Percentiles rank a stretch among this genome's conserved stretches.
These are phyloP conservation scores for Thelephora ganbajun DNA, from an alignment of 768 basidiomycete species.

Conservation along the genomic window DNA sequence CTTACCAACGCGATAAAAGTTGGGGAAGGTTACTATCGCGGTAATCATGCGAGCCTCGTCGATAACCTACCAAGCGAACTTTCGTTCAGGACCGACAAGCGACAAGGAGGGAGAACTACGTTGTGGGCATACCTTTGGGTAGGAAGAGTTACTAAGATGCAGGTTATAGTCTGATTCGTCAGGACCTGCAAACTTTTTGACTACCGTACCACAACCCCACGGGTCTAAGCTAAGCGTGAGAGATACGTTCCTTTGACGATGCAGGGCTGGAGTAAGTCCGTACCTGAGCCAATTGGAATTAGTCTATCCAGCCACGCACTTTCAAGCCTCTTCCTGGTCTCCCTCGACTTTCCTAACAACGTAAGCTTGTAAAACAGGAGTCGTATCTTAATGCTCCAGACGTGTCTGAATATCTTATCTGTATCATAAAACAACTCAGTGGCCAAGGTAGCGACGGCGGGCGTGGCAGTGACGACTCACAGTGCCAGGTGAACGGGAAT, in stretches of 20 bases:
- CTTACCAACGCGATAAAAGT: slow-evolving; percentile 27
- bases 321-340: slow-evolving; percentile 17
- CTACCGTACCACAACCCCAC: neutral
- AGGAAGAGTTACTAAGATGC: slow-evolving; percentile 74
- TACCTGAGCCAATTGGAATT: slow-evolving; percentile 49
- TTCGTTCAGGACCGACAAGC: neutral
- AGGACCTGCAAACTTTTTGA: slow-evolving; percentile 24
- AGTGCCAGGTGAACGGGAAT: slow-evolving; percentile 54
- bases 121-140: slow-evolving; percentile 41
- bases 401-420: neutral
- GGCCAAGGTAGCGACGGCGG: slow-evolving; percentile 18
- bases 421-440: slow-evolving; percentile 2
- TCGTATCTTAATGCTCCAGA: slow-evolving; percentile 13
- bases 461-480: slow-evolving; percentile 26
- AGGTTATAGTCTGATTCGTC: slow-evolving; percentile 66
- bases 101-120: neutral
- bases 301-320: slow-evolving; percentile 31
- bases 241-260: neutral
- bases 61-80: slow-evolving; percentile 12
- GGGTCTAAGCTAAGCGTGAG: neutral
- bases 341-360: neutral
- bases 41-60: slow-evolving; percentile 29
- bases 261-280: slow-evolving; percentile 13
- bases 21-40: slow-evolving; percentile 36
- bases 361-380: slow-evolving; percentile 6